Evolutionary conservation across 768 basidiomycete species (phyloP).

Genomic region (Trametes elegans): DNA sequence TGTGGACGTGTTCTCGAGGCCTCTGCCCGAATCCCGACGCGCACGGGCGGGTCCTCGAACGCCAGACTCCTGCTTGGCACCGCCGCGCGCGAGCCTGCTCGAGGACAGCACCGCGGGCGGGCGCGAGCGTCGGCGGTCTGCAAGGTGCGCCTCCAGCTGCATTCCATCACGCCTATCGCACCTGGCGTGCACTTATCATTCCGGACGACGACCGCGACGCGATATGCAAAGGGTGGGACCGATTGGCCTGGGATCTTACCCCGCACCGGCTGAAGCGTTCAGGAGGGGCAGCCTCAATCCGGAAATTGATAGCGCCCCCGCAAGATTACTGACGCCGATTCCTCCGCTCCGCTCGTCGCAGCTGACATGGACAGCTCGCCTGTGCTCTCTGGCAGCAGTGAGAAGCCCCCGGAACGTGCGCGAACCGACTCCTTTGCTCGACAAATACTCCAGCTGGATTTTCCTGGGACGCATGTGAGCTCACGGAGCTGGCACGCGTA

Average conservation of each 20-base stretch:
- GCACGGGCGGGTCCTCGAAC: not conserved
- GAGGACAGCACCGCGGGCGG: not conserved
- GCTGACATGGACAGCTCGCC: too few species aligned
- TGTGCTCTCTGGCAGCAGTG: too few species aligned
- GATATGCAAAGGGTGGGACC: slow-evolving; percentile 10
- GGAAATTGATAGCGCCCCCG: not conserved
- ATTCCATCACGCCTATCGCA: not conserved
- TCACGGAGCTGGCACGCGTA: too few species aligned
- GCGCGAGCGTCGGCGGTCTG: not conserved
- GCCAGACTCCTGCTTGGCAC: not conserved
- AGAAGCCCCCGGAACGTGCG: not conserved
- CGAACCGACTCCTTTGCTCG: too few species aligned
- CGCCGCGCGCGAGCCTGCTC: not conserved
- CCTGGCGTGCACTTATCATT: not conserved
- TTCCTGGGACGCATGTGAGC: too few species aligned
- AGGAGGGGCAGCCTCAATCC: not conserved
- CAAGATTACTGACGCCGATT: too few species aligned
- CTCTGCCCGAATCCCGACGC: slow-evolving; percentile 1
- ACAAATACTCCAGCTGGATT: too few species aligned
- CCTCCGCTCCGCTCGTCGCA: too few species aligned
- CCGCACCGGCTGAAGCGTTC: not conserved
- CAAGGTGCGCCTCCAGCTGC: not conserved
- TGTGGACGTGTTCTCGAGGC: slow-evolving; percentile 2
- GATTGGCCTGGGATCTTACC: slow-evolving; percentile 8
- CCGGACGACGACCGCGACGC: not conserved